Percentiles rank a stretch among this genome's conserved stretches.
phyloP scores from a whole-genome alignment of 1,139 yeast species.

The Trichomonascaceae sp. region DNA sequence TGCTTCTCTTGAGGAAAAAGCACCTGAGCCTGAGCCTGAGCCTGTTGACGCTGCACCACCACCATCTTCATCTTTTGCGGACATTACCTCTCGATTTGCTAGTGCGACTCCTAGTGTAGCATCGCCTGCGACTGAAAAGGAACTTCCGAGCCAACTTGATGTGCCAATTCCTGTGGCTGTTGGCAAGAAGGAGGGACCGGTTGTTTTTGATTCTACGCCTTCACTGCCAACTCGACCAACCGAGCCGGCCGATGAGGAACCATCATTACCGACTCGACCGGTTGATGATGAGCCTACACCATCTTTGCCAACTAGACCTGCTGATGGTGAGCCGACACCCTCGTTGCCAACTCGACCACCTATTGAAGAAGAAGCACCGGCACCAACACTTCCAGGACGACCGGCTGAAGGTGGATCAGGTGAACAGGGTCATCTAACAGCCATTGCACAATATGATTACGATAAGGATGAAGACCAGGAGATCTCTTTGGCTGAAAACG shows the following conservation, averaged over 20 bases:
- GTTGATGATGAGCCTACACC: constrained; percentile 17
- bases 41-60: constrained; percentile 5
- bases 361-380: constrained; percentile 14
- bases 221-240: constrained; percentile 5
- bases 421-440: constrained; percentile 26
- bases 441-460: constrained; percentile 56
- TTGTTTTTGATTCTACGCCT: neutral
- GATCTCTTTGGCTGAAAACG: constrained; percentile 60
- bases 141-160: constrained; percentile 7
- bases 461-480: constrained; percentile 75
- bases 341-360: constrained; percentile 12
- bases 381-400: constrained; percentile 12
- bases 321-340: constrained; percentile 19
- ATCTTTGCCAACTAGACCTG: constrained; percentile 16
- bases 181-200: neutral
- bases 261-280: constrained; percentile 1
- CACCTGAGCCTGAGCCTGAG: neutral
- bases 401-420: constrained; percentile 11
- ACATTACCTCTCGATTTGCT: constrained; percentile 21
- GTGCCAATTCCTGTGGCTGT: constrained; percentile 17
- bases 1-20: constrained; percentile 11
- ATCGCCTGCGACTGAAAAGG: constrained; percentile 8
- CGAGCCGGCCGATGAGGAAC: neutral
- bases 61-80: constrained; percentile 18
- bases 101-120: constrained; percentile 14